Percentiles rank a stretch among this genome's conserved stretches.
These are phyloP conservation scores for Yarrowia divulgata DNA, from an alignment of 805 yeast species.

Conservation along the genomic window DNA sequence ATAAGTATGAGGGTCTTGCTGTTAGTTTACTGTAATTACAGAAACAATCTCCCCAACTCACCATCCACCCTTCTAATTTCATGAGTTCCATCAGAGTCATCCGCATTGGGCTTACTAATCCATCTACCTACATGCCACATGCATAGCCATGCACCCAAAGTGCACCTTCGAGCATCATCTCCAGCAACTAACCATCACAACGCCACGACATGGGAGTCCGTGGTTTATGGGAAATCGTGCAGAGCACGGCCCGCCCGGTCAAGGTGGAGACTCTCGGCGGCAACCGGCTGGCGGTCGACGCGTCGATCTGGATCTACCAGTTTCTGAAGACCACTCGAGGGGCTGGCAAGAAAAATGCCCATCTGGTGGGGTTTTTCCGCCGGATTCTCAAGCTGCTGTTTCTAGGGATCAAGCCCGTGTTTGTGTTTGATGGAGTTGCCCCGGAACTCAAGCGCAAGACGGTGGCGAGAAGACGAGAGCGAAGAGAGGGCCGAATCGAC, in stretches of 20 bases:
- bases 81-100: too few relatives aligned
- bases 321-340: conserved; percentile 90
- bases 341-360: conserved; percentile 79
- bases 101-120: neutral
- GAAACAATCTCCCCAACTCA: too few relatives aligned
- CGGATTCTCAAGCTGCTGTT: conserved; percentile 88
- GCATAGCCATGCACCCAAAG: neutral
- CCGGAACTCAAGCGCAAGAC: conserved; percentile 83
- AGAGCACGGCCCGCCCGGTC: conserved; percentile 90
- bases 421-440: conserved; percentile 96
- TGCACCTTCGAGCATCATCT: neutral
- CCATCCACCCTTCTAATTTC: too few relatives aligned
- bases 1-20: too few relatives aligned
- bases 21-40: too few relatives aligned
- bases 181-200: neutral
- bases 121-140: neutral
- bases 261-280: conserved; percentile 82
- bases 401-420: conserved; percentile 86
- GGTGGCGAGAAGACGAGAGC: conserved; percentile 71
- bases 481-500: conserved; percentile 76
- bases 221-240: conserved; percentile 89
- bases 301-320: conserved; percentile 98
- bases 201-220: conserved; percentile 85
- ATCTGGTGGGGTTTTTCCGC: conserved; percentile 93
- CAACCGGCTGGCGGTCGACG: conserved; percentile 89